Conservation (phyloP, 169 alveolate genomes). For the Babesia bovis region DNA sequence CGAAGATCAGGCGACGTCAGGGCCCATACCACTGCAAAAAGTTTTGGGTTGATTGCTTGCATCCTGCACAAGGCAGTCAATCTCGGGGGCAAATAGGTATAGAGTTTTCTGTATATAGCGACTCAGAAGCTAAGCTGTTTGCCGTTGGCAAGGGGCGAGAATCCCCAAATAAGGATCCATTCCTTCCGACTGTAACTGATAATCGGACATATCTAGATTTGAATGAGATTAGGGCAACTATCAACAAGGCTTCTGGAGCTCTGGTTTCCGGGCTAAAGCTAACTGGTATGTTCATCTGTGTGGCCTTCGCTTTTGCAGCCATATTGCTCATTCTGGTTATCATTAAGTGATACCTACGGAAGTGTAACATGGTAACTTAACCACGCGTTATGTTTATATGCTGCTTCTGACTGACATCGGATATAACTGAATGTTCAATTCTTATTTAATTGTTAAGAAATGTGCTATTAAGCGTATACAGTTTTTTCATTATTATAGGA, state of each 20-base stretch:
- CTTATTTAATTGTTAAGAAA: too few species aligned
- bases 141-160: constrained; percentile 91
- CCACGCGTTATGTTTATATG: too few species aligned
- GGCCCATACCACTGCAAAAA: constrained; percentile 76
- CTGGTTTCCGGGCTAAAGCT: constrained; percentile 75
- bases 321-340: constrained; percentile 47
- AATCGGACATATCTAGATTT: constrained; percentile 88
- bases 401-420: too few species aligned
- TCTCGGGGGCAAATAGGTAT: constrained; percentile 84
- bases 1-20: constrained; percentile 76
- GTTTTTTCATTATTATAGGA: too few species aligned
- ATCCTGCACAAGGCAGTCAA: constrained; percentile 79
- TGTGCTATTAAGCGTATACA: too few species aligned
- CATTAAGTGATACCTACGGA: constrained; percentile 36
- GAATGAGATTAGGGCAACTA: constrained; percentile 84
- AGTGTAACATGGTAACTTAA: neutral
- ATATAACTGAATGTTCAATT: too few species aligned
- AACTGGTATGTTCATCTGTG: constrained; percentile 66
- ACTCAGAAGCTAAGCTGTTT: constrained; percentile 78
- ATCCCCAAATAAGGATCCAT: constrained; percentile 88
- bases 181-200: constrained; percentile 83
- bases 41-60: constrained; percentile 78
- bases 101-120: constrained; percentile 82
- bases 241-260: constrained; percentile 78
- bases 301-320: constrained; percentile 49